Evolutionary conservation across 2,329 filamentous ascomycete species (phyloP).

Genomic region (Coniochaeta ligniaria): DNA sequence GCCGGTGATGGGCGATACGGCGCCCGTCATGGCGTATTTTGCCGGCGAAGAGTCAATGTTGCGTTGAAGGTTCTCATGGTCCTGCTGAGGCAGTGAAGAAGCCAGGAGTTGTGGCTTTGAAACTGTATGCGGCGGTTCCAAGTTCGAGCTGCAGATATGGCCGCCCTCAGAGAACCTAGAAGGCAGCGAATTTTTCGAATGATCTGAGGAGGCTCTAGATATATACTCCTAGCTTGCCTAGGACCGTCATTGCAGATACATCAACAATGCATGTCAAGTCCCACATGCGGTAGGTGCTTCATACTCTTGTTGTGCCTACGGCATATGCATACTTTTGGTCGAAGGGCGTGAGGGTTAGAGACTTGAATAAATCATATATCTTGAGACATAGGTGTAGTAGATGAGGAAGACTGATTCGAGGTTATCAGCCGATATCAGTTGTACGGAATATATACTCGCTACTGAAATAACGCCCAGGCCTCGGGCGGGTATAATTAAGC

Average conservation of each 20-base stretch:
- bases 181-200: constrained; percentile 17
- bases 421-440: too few species aligned
- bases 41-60: constrained; percentile 51
- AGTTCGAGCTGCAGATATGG: constrained; percentile 29
- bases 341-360: constrained; percentile 6
- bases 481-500: too few species aligned
- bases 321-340: constrained; percentile 20
- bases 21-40: constrained; percentile 50
- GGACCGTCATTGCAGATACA: constrained; percentile 29
- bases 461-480: too few species aligned
- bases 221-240: constrained; percentile 37
- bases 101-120: constrained; percentile 8
- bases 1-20: constrained; percentile 51
- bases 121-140: constrained; percentile 24
- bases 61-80: constrained; percentile 45
- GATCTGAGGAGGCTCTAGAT: constrained; percentile 35
- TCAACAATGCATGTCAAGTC: constrained; percentile 23
- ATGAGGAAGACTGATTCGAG: too few species aligned
- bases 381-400: too few species aligned
- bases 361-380: too few species aligned
- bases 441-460: too few species aligned
- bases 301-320: constrained; percentile 20
- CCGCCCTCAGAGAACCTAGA: constrained; percentile 23
- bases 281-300: constrained; percentile 20
- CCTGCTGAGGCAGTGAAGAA: constrained; percentile 25